Conservation (phyloP, 2,329 filamentous ascomycete genomes). For the Clonostachys rosea region DNA sequence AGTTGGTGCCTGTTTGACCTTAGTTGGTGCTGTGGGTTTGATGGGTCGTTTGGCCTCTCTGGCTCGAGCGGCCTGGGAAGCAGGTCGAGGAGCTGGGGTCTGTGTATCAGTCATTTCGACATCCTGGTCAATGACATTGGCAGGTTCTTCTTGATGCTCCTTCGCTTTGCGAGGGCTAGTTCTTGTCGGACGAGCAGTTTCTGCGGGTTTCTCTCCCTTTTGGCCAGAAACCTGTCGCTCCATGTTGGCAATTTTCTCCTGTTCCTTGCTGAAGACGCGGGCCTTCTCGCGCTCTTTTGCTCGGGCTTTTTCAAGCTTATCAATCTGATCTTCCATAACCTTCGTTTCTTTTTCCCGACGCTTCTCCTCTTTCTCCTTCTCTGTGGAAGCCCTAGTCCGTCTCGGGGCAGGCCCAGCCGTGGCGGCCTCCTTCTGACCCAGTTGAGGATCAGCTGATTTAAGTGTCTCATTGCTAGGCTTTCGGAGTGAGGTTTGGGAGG, state of each 20-base stretch:
- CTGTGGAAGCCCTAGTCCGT: slow-evolving; percentile 53
- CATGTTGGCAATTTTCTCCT: slow-evolving; percentile 47
- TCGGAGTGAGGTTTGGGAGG: slow-evolving; percentile 41
- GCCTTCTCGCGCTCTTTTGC: slow-evolving; percentile 69
- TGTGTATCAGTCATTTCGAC: slow-evolving; percentile 52
- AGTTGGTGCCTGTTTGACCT: slow-evolving; percentile 62
- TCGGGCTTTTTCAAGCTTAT: slow-evolving; percentile 62
- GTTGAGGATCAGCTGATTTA: not conserved
- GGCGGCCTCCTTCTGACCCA: slow-evolving; percentile 20
- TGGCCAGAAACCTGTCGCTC: slow-evolving; percentile 40
- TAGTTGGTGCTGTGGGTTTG: slow-evolving; percentile 49
- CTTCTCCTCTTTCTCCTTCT: slow-evolving; percentile 61
- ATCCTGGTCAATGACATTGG: slow-evolving; percentile 31
- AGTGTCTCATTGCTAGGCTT: not conserved
- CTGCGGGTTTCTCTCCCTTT: slow-evolving; percentile 39
- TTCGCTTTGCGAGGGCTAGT: slow-evolving; percentile 37
- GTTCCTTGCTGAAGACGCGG: slow-evolving; percentile 50
- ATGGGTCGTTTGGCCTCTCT: slow-evolving; percentile 54
- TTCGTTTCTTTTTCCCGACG: slow-evolving; percentile 62
- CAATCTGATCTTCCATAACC: slow-evolving; percentile 54
- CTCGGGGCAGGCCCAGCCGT: slow-evolving; percentile 36
- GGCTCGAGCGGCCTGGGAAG: slow-evolving; percentile 37
- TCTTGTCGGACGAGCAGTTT: slow-evolving; percentile 36
- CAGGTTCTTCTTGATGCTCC: slow-evolving; percentile 16
- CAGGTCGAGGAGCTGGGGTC: slow-evolving; percentile 19